Conservation (phyloP, 2,329 filamentous ascomycete species). For the Trichoderma sp. region DNA sequence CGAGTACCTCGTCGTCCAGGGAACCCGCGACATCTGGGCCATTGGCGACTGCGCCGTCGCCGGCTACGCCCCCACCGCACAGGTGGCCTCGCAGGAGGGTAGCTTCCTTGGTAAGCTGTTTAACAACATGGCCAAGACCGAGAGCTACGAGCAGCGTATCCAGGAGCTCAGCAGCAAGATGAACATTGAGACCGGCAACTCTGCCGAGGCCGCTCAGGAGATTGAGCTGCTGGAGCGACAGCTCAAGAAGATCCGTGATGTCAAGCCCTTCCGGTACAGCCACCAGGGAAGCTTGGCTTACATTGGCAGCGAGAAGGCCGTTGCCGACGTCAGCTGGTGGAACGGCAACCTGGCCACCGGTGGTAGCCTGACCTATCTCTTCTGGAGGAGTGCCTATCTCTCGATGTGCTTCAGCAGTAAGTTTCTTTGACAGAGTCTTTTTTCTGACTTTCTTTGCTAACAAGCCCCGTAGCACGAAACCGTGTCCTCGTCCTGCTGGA, state of each 20-base stretch:
- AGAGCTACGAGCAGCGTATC: conserved; percentile 76
- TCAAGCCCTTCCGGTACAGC: conserved; percentile 97
- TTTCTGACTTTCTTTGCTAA: conserved; percentile 23
- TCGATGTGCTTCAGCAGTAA: conserved; percentile 99
- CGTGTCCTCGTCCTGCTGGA: conserved; percentile 89
- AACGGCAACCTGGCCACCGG: conserved; percentile 94
- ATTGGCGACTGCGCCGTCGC: conserved; percentile 96
- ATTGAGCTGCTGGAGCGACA: conserved; percentile 88
- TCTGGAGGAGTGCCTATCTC: conserved; percentile 97
- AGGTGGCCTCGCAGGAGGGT: conserved; percentile 95
- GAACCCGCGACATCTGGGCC: conserved; percentile 95
- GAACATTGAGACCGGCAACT: conserved; percentile 64
- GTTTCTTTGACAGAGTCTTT: conserved; percentile 38
- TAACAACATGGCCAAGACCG: conserved; percentile 98
- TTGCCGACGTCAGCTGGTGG: conserved; percentile 96
- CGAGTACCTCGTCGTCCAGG: conserved; percentile 98
- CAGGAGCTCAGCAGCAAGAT: conserved; percentile 65
- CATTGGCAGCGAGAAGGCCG: conserved; percentile 96
- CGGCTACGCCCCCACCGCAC: conserved; percentile 95
- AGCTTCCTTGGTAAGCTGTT: conserved; percentile 92
- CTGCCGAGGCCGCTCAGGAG: conserved; percentile 69
- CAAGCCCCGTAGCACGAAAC: conserved; percentile 70
- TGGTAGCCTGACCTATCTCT: conserved; percentile 92
- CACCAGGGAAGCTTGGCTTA: conserved; percentile 97
- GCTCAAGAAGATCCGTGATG: conserved; percentile 85